A percentile compares a stretch with the other conserved stretches of the same genome.
phyloP scores from a whole-genome alignment of 306 rosid genomes.

The Vigna unguiculata region DNA sequence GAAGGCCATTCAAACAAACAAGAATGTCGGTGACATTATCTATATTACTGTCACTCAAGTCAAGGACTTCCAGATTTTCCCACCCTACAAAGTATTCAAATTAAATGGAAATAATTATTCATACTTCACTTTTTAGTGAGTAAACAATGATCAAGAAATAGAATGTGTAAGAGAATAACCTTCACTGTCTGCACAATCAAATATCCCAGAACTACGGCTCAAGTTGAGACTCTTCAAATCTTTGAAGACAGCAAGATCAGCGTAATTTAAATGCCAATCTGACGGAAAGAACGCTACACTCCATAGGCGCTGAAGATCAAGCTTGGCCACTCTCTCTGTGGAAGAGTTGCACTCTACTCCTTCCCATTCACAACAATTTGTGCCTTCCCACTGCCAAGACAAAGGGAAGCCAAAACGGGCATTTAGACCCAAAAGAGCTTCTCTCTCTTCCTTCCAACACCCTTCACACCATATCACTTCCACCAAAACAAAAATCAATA shows the following conservation, averaged over 20 bases:
- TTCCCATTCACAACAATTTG: slow-evolving; percentile 36
- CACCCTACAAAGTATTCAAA: background rate
- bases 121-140: background rate
- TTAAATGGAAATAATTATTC: background rate
- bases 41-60: background rate
- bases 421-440: background rate
- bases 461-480: slow-evolving; percentile 21
- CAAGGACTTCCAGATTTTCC: slow-evolving; percentile 35
- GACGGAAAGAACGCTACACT: no score
- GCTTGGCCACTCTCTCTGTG: slow-evolving; percentile 1
- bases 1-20: background rate
- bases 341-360: slow-evolving; percentile 23
- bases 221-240: slow-evolving; percentile 31
- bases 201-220: rapidly evolving
- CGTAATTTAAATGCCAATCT: background rate
- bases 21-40: background rate
- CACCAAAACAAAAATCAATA: background rate
- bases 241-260: slow-evolving; percentile 26
- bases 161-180: background rate
- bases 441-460: slow-evolving; percentile 41
- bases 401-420: background rate
- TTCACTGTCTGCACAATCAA: background rate
- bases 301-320: background rate
- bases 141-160: background rate
- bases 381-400: background rate